These are phyloP conservation scores for Aspergillus latus DNA, from an alignment of 2,329 filamentous ascomycete species.

Conservation along the genomic window DNA sequence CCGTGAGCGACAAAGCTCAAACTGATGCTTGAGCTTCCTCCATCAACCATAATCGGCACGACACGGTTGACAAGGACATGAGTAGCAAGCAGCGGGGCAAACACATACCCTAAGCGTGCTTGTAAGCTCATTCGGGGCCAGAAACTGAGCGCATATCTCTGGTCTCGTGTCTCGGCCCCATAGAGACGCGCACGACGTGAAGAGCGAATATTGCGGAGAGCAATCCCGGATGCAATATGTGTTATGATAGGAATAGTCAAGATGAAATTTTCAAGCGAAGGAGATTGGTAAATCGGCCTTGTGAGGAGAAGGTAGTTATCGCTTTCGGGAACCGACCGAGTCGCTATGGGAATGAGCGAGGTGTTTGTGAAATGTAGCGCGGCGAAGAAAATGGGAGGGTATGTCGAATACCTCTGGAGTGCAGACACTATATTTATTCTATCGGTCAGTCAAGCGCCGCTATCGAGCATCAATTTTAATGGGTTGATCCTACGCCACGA, in stretches of 20 bases:
- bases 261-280: constrained; percentile 74
- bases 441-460: not conserved
- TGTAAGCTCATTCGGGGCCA: constrained; percentile 75
- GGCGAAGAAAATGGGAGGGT: constrained; percentile 75
- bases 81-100: constrained; percentile 64
- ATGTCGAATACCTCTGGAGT: constrained; percentile 85
- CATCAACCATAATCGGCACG: constrained; percentile 73
- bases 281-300: constrained; percentile 86
- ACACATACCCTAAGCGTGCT: constrained; percentile 69
- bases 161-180: constrained; percentile 63
- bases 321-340: constrained; percentile 69
- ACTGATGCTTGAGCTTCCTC: constrained; percentile 82
- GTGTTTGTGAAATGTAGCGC: constrained; percentile 78
- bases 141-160: constrained; percentile 46
- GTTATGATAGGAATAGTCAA: constrained; percentile 71
- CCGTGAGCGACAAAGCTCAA: constrained; percentile 82
- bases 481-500: constrained; percentile 65
- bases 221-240: constrained; percentile 75
- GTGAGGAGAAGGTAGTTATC: constrained; percentile 89
- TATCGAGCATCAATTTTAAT: not conserved
- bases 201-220: constrained; percentile 72
- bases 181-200: constrained; percentile 71
- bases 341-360: constrained; percentile 73
- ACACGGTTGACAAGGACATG: constrained; percentile 76
- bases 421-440: constrained; percentile 58